These are phyloP conservation scores for Ustilago hordei DNA, from an alignment of 1,284 basidiomycete species.

Conservation along the genomic window DNA sequence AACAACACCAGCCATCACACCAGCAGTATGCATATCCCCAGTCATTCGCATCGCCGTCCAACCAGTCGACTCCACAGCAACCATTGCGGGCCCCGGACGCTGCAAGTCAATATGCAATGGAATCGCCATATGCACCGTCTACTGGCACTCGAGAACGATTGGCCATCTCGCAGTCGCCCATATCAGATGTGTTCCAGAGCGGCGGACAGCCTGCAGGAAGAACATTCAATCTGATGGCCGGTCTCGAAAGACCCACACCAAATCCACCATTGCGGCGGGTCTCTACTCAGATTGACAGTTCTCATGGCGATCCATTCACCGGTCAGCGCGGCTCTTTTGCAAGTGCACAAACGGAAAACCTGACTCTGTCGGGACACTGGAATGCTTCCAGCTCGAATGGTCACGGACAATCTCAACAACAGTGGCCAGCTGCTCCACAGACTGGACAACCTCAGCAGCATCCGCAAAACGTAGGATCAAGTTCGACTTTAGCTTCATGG, in stretches of 20 bases:
- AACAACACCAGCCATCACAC: constrained; percentile 16
- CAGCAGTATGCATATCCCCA: constrained; percentile 16
- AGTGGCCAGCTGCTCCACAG: constrained; percentile 11
- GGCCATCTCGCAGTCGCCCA: constrained; percentile 41
- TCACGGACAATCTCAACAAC: constrained; percentile 10
- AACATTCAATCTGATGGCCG: constrained; percentile 44
- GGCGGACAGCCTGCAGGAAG: constrained; percentile 19
- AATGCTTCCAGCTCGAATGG: background rate
- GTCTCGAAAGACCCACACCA: constrained; percentile 36
- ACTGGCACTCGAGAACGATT: constrained; percentile 29
- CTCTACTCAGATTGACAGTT: constrained; percentile 15
- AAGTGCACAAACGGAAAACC: background rate
- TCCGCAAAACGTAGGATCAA: background rate
- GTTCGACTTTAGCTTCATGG: constrained; percentile 25
- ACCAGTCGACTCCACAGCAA: constrained; percentile 17
- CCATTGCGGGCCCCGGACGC: constrained; percentile 15
- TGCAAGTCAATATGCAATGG: constrained; percentile 12
- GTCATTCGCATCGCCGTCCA: constrained; percentile 10
- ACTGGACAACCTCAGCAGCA: background rate
- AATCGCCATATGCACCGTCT: constrained; percentile 32
- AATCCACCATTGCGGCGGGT: constrained; percentile 18
- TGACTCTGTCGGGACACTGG: constrained; percentile 1
- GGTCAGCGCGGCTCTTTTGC: background rate
- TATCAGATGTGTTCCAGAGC: constrained; percentile 38
- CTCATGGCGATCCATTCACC: background rate